Evolutionary conservation across 1,284 basidiomycete species (phyloP).

Genomic region (Trichosporon faecale): DNA sequence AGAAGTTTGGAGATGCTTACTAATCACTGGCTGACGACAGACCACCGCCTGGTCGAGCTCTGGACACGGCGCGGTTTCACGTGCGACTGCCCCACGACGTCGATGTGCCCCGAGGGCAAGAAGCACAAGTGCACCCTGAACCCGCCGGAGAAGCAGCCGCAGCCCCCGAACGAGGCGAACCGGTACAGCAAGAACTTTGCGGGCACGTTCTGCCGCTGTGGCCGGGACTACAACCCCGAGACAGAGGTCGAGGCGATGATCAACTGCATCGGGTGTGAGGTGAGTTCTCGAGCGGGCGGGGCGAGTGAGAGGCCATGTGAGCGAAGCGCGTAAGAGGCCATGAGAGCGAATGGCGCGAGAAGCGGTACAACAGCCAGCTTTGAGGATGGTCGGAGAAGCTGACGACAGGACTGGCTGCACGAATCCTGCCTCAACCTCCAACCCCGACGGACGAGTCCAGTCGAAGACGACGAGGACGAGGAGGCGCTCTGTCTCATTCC

Average conservation of each 20-base stretch:
- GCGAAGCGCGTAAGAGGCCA: too few relatives aligned
- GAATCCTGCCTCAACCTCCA: constrained; percentile 48
- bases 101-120: constrained; percentile 23
- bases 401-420: constrained; percentile 47
- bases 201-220: constrained; percentile 51
- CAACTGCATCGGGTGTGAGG: constrained; percentile 49
- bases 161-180: constrained; percentile 40
- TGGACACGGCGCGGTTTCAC: constrained; percentile 47
- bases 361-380: too few relatives aligned
- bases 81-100: constrained; percentile 51
- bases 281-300: constrained; percentile 22
- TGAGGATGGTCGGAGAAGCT: too few relatives aligned
- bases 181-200: constrained; percentile 42
- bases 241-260: constrained; percentile 51
- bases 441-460: constrained; percentile 8
- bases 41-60: constrained; percentile 50
- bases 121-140: constrained; percentile 36
- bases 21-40: constrained; percentile 26
- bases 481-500: constrained; percentile 43
- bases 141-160: constrained; percentile 35
- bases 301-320: too few relatives aligned
- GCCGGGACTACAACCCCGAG: constrained; percentile 48
- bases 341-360: too few relatives aligned
- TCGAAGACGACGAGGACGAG: constrained; percentile 42
- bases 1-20: neutral